Conservation (phyloP, 805 yeast species). For the Saccharomycopsis sp. region DNA sequence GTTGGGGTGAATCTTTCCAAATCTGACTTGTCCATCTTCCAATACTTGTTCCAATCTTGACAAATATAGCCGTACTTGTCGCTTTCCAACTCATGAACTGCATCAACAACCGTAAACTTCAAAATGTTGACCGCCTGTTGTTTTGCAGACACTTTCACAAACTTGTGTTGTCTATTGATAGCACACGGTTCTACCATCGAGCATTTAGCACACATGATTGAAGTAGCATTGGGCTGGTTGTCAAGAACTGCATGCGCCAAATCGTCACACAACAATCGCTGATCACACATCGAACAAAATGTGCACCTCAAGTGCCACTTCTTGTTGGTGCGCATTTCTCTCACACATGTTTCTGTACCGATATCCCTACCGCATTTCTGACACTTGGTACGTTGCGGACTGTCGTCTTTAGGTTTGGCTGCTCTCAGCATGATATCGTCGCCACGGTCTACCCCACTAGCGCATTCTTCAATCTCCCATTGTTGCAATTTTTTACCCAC, state of each 20-base stretch:
- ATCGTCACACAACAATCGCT: slow-evolving; percentile 6
- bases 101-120: slow-evolving; percentile 10
- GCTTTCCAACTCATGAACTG: slow-evolving; percentile 15
- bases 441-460: no score
- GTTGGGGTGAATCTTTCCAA: slow-evolving; percentile 11
- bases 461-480: slow-evolving; percentile 12
- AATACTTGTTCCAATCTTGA: slow-evolving; percentile 18
- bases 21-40: slow-evolving; percentile 18
- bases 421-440: no score
- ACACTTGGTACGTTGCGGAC: no score
- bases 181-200: background rate
- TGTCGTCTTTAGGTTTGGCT: no score
- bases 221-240: background rate
- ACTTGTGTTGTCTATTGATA: no score
- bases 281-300: slow-evolving; percentile 8
- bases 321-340: slow-evolving; percentile 4
- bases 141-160: slow-evolving; percentile 1
- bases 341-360: slow-evolving; percentile 6
- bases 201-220: slow-evolving; percentile 8
- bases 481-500: slow-evolving; percentile 10
- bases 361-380: slow-evolving; percentile 8
- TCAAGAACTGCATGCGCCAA: slow-evolving; percentile 6
- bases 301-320: slow-evolving; percentile 18
- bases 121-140: slow-evolving; percentile 12
- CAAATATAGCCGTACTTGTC: slow-evolving; percentile 18